These are phyloP conservation scores for Cicer pinnatifidum DNA, from an alignment of 306 rosid species.

Conservation along the genomic window DNA sequence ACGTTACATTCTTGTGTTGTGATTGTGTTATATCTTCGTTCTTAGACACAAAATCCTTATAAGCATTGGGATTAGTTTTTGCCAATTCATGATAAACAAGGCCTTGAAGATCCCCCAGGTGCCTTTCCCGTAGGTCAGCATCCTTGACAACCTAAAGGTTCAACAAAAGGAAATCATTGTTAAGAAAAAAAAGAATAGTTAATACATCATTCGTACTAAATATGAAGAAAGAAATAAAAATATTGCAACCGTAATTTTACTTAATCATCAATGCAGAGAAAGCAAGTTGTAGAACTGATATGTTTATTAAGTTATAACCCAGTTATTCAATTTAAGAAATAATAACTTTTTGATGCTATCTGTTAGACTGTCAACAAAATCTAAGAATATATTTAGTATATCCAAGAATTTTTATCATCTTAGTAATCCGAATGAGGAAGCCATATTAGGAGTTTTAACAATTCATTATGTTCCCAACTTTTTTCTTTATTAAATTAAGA, in stretches of 20 bases:
- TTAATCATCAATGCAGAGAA: conserved; percentile 28
- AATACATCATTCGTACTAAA: conserved; percentile 2
- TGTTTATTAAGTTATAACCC: conserved; percentile 14
- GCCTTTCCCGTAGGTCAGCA: conserved; percentile 74
- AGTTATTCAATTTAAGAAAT: conserved; percentile 21
- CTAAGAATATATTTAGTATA: conserved; percentile 6
- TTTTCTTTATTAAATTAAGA: conserved; percentile 10
- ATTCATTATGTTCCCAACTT: background rate
- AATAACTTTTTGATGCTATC: background rate
- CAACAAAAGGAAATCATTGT: conserved; percentile 27
- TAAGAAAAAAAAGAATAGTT: conserved; percentile 16
- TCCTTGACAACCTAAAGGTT: conserved; percentile 72
- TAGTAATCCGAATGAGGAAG: conserved; percentile 22
- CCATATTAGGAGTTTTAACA: conserved; percentile 13
- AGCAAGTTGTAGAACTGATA: conserved; percentile 8
- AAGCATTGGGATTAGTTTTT: conserved; percentile 56
- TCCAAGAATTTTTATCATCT: background rate
- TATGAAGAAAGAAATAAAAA: background rate
- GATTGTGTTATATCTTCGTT: conserved; percentile 54
- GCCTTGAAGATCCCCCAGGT: conserved; percentile 92
- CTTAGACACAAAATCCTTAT: conserved; percentile 60
- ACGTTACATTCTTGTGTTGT: too few species aligned
- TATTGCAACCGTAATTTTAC: background rate
- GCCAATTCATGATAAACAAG: conserved; percentile 55
- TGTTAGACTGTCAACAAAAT: conserved; percentile 13